Percentiles rank a stretch among this genome's conserved stretches.
phyloP scores from a whole-genome alignment of 169 alveolate genomes.

The Plasmodium malariae region DNA sequence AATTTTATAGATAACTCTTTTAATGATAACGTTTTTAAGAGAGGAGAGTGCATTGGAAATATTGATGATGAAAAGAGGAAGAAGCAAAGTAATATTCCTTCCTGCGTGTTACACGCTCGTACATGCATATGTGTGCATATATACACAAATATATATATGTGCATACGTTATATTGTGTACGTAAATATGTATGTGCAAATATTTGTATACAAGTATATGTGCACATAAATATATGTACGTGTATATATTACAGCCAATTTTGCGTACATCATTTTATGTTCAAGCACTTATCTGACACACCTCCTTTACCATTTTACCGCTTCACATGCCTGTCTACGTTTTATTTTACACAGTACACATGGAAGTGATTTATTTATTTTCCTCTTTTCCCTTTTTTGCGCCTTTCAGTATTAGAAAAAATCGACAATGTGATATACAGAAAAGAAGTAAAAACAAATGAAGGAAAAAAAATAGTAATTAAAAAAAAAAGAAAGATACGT shows the following conservation, averaged over 20 bases:
- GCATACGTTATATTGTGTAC: not conserved
- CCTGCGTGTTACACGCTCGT: not conserved
- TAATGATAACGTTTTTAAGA: slow-evolving; percentile 34
- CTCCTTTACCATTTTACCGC: not conserved
- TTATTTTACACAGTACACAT: not conserved
- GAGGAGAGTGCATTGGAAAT: slow-evolving; percentile 26
- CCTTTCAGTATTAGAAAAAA: slow-evolving; percentile 50
- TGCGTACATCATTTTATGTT: not conserved
- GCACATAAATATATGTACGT: not conserved
- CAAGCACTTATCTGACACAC: not conserved
- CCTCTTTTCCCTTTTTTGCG: not conserved
- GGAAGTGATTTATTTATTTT: not conserved
- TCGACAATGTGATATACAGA: slow-evolving; percentile 71
- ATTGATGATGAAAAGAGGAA: slow-evolving; percentile 29
- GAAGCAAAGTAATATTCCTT: slow-evolving; percentile 17
- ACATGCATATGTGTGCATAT: not conserved
- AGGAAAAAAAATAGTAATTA: slow-evolving; percentile 68
- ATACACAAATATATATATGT: not conserved
- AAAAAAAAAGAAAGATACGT: slow-evolving; percentile 73
- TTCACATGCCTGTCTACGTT: not conserved
- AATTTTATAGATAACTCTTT: slow-evolving; percentile 9
- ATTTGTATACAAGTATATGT: not conserved
- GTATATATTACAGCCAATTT: not conserved
- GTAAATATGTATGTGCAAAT: not conserved
- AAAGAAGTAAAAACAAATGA: slow-evolving; percentile 69